phyloP scores from a whole-genome alignment of 2,329 filamentous ascomycete species.

The Colletotrichum simmondsii region DNA sequence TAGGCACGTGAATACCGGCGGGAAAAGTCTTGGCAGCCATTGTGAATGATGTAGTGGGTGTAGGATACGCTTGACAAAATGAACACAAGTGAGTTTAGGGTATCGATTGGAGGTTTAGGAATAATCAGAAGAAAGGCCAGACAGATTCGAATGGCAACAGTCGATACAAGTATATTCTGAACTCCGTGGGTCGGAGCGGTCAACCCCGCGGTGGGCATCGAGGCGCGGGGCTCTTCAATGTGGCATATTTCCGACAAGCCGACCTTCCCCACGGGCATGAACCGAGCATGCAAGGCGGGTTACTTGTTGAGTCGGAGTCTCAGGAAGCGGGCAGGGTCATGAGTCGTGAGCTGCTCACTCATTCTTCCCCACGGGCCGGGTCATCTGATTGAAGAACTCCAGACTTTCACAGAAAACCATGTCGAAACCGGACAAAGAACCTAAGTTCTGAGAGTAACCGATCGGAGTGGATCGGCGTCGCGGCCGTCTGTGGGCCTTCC shows the following conservation, averaged over 20 bases:
- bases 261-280: conserved; percentile 7
- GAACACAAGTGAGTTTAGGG: neutral
- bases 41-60: conserved; percentile 38
- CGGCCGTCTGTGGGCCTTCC: conserved; percentile 12
- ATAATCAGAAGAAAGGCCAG: neutral
- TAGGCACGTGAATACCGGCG: conserved; percentile 66
- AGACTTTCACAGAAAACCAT: neutral
- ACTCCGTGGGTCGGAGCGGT: neutral
- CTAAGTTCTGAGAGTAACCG: neutral
- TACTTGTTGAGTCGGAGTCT: neutral
- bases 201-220: neutral
- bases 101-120: neutral
- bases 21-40: conserved; percentile 50
- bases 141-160: neutral
- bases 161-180: conserved; percentile 30
- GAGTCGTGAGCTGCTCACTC: neutral
- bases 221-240: neutral
- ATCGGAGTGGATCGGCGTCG: neutral
- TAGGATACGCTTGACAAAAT: neutral
- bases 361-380: neutral
- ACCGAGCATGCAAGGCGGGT: conserved; percentile 1
- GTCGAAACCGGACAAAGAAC: neutral
- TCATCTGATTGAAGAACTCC: neutral
- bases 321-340: neutral
- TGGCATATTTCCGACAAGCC: conserved; percentile 22